Percentiles rank a stretch among this genome's conserved stretches.
These are phyloP conservation scores for Drosera spatulata DNA, from an alignment of 179 eudicot species.

Conservation along the genomic window DNA sequence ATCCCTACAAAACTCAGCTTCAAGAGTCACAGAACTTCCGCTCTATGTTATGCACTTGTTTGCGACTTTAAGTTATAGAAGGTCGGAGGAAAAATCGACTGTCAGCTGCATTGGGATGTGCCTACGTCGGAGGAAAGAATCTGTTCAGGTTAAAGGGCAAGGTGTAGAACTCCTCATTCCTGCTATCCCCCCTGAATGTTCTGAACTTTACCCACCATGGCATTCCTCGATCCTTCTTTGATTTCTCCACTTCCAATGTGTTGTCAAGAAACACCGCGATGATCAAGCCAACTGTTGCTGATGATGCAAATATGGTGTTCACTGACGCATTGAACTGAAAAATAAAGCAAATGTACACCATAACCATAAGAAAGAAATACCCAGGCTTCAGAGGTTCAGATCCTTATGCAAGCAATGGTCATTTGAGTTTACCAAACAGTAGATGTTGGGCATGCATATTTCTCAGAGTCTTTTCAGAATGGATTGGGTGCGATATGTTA, in stretches of 20 bases:
- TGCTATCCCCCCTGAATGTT: slow-evolving; percentile 83
- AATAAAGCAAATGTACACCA: neutral
- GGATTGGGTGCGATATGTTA: no score
- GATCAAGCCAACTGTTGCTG: slow-evolving; percentile 78
- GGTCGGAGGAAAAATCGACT: no score
- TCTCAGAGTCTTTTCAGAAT: no score
- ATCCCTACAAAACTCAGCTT: no score
- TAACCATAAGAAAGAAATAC: neutral
- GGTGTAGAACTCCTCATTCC: slow-evolving; percentile 97
- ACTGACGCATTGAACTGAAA: slow-evolving; percentile 91
- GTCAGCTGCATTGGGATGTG: no score
- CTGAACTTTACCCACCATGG: slow-evolving; percentile 99
- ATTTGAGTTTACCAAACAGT: no score
- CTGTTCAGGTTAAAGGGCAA: slow-evolving; percentile 94
- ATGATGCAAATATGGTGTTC: slow-evolving; percentile 74
- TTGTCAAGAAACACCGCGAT: slow-evolving; percentile 90
- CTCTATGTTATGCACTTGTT: no score
- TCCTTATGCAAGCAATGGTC: no score
- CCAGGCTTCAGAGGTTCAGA: neutral
- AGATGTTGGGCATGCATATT: no score
- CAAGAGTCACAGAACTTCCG: no score
- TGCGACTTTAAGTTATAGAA: no score
- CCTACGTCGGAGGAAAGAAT: slow-evolving; percentile 92
- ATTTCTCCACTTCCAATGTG: slow-evolving; percentile 83
- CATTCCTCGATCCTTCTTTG: slow-evolving; percentile 95